Conservation (phyloP, 2,329 filamentous ascomycete species). For the Nectriaceae sp. region DNA sequence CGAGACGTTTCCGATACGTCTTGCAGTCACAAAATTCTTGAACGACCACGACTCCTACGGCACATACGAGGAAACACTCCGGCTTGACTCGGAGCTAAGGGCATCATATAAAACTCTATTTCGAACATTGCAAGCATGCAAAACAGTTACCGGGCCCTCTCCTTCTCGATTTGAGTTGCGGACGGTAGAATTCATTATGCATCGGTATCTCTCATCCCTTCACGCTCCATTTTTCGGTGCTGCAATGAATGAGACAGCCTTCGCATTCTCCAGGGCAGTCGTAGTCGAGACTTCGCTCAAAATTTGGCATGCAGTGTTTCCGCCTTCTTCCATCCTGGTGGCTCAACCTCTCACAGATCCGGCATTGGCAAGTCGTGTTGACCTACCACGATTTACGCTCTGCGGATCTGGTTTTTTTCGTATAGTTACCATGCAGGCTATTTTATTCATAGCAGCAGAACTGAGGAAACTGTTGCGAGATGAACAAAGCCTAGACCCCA, state of each 20-base stretch:
- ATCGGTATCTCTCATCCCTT: conserved; percentile 56
- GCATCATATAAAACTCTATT: conserved; percentile 43
- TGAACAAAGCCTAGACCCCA: conserved; percentile 38
- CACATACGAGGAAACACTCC: conserved; percentile 47
- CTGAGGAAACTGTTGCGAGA: conserved; percentile 43
- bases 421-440: conserved; percentile 34
- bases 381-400: conserved; percentile 39
- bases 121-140: conserved; percentile 32
- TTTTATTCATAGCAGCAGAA: conserved; percentile 42
- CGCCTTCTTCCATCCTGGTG: conserved; percentile 8
- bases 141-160: conserved; percentile 11
- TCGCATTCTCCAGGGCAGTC: conserved; percentile 52
- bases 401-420: conserved; percentile 46
- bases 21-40: conserved; percentile 44
- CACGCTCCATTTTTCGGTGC: conserved; percentile 54
- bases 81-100: conserved; percentile 44
- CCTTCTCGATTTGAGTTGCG: conserved; percentile 43
- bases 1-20: conserved; percentile 43
- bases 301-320: conserved; percentile 44
- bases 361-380: conserved; percentile 16
- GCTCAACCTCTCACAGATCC: neutral
- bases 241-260: conserved; percentile 43
- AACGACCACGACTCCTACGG: conserved; percentile 41
- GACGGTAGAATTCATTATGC: conserved; percentile 51
- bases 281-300: conserved; percentile 50